Evolutionary conservation across 23 red algal genomes (phyloP).

Genomic region (Gracilaria gracilis): DNA sequence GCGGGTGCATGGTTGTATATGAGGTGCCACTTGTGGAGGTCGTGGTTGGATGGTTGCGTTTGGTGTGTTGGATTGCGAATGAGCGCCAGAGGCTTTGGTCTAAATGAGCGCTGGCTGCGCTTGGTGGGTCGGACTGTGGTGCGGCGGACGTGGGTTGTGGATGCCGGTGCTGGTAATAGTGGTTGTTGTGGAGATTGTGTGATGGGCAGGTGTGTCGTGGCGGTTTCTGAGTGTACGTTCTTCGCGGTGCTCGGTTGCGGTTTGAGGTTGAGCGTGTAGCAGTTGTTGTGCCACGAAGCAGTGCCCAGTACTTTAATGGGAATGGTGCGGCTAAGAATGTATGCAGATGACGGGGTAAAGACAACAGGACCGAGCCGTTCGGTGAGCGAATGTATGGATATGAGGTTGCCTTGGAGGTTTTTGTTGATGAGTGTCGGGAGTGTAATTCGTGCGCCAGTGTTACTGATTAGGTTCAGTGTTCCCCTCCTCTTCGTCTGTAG

Average conservation of each 20-base stretch:
- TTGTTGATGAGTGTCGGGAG: background rate
- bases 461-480: background rate
- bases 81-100: background rate
- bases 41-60: background rate
- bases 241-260: background rate
- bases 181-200: too few species aligned
- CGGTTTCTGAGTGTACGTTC: background rate
- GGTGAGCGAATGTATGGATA: background rate
- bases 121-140: too few species aligned
- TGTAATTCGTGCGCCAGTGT: background rate
- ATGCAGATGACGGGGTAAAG: background rate
- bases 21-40: background rate
- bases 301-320: background rate
- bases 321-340: background rate
- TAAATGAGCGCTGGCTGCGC: too few species aligned
- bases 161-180: too few species aligned
- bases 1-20: background rate
- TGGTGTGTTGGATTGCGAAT: background rate
- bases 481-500: background rate
- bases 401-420: background rate
- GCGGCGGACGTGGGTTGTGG: too few species aligned
- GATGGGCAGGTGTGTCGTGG: background rate
- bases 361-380: background rate
- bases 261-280: background rate
- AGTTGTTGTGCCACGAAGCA: background rate